phyloP scores from a whole-genome alignment of 345 rosid genomes.

The Bruguiera gymnorhiza region DNA sequence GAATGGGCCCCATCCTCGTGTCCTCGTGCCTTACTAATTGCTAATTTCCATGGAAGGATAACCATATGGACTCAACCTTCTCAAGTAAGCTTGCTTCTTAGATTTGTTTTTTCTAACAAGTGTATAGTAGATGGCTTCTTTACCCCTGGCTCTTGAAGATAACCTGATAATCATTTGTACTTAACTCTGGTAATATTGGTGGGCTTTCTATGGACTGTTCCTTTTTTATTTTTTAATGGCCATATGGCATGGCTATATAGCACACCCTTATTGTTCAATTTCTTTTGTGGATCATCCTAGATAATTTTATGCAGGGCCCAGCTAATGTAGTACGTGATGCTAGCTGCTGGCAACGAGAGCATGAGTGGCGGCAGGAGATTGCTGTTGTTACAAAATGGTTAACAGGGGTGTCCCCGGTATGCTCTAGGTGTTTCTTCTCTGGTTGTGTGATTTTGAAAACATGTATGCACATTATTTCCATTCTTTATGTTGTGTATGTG shows the following conservation, averaged over 20 bases:
- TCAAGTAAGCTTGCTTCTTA: conserved; percentile 46
- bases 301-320: conserved; percentile 57
- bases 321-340: conserved; percentile 83
- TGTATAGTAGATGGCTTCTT: conserved; percentile 6
- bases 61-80: conserved; percentile 97
- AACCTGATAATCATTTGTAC: not conserved
- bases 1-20: conserved; percentile 98
- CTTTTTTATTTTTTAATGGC: not conserved
- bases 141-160: not conserved
- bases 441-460: conserved; percentile 3
- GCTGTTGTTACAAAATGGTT: conserved; percentile 98
- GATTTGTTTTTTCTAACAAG: not conserved
- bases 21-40: conserved; percentile 87
- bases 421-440: conserved; percentile 22
- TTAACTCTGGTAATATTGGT: not conserved
- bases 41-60: conserved; percentile 94
- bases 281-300: conserved; percentile 11
- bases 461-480: not conserved
- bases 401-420: conserved; percentile 87
- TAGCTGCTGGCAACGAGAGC: conserved; percentile 94
- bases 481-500: not conserved
- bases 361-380: conserved; percentile 98
- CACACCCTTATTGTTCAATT: not conserved
- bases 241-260: no score
- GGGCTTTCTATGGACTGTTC: not conserved